phyloP scores from a whole-genome alignment of 306 rosid species.

The Gleditsia sinensis region DNA sequence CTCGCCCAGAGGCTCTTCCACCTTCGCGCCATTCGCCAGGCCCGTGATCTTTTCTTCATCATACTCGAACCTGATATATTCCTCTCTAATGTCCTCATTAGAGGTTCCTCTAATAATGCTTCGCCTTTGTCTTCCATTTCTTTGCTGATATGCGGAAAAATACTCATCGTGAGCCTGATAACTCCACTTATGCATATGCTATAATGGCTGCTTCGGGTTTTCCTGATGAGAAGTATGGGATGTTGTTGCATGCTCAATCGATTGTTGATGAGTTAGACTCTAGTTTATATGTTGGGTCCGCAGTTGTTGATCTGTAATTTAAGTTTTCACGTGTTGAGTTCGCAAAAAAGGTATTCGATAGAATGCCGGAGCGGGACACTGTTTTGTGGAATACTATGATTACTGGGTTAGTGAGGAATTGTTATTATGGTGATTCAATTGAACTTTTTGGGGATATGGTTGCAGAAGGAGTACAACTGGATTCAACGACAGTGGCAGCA shows the following conservation, averaged over 20 bases:
- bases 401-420: slow-evolving; percentile 71
- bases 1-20: slow-evolving; percentile 84
- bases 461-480: slow-evolving; percentile 44
- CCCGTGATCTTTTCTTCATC: too few species aligned
- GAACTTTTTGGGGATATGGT: slow-evolving; percentile 62
- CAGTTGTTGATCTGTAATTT: slow-evolving; percentile 61
- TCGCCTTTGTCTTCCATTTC: too few species aligned
- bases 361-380: slow-evolving; percentile 63
- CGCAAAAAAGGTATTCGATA: slow-evolving; percentile 86
- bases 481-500: slow-evolving; percentile 62
- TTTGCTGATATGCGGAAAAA: slow-evolving; percentile 51
- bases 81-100: too few species aligned
- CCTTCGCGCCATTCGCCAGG: slow-evolving; percentile 64
- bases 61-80: too few species aligned
- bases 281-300: slow-evolving; percentile 68
- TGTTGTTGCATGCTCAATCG: slow-evolving; percentile 67
- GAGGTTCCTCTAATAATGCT: too few species aligned
- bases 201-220: slow-evolving; percentile 58
- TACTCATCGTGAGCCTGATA: slow-evolving; percentile 64
- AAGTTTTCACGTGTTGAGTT: slow-evolving; percentile 57
- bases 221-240: slow-evolving; percentile 47
- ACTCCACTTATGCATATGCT: slow-evolving; percentile 67
- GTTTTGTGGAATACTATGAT: slow-evolving; percentile 86
- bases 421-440: slow-evolving; percentile 51
- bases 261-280: slow-evolving; percentile 64